A percentile compares a stretch with the other conserved stretches of the same genome.
These are phyloP conservation scores for Leccinum olivaceopallidum DNA, from an alignment of 768 basidiomycete species.

Conservation along the genomic window DNA sequence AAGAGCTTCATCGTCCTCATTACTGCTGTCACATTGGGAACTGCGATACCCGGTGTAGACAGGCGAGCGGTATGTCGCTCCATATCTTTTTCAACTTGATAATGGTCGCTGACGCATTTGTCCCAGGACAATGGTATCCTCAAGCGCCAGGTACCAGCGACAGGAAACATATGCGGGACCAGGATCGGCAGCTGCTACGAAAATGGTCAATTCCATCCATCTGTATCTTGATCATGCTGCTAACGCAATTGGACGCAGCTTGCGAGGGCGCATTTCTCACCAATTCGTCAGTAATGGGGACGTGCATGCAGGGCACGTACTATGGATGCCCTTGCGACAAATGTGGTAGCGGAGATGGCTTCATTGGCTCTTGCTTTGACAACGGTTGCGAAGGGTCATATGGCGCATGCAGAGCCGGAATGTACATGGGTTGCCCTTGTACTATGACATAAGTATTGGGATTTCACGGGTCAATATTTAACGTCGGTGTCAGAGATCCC, in stretches of 20 bases:
- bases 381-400: background rate
- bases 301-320: background rate
- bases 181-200: background rate
- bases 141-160: background rate
- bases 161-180: background rate
- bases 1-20: background rate
- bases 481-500: background rate
- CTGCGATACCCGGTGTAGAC: background rate
- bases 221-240: background rate
- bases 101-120: background rate
- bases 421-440: background rate
- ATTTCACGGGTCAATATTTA: background rate
- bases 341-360: background rate
- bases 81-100: background rate
- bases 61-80: background rate
- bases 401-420: background rate
- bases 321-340: background rate
- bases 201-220: background rate
- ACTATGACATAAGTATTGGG: background rate
- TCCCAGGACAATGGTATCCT: background rate
- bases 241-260: background rate
- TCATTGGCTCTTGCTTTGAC: background rate
- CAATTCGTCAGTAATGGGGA: background rate
- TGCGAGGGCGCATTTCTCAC: background rate
- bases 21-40: background rate